Evolutionary conservation across 148 eudicot species (phyloP), one percentile per base, ranked within the genome.

Genomic region (Linanthus parryae): DNA sequence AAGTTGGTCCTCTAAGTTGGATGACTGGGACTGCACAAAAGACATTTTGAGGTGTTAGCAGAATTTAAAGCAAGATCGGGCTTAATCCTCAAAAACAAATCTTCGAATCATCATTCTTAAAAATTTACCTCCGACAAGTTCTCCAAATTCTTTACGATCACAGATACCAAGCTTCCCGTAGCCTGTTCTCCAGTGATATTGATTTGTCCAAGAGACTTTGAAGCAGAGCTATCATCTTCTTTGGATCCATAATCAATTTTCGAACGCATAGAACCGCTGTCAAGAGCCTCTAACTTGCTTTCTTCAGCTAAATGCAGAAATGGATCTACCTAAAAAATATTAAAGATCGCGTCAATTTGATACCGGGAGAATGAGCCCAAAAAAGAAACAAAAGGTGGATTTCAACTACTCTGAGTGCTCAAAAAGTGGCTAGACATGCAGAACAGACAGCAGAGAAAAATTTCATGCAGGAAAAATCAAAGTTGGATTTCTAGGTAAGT

Each of bases 221-320:
- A 52, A 57, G 96, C 96, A 59, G 70, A 73, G 39, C 22, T 56
- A 57, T 92, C 83, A 62, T 92, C 98, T 70, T 92, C 98, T 29
- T 81, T 63, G 6, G 88, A 92, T 50, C 96, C 98, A 67, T 76
- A 86, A 26, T 24, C 40, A 67, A 69, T 68, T 54, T 64, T 56
- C 14, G 67, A 60, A 37, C 67, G 48, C 14, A 54, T 68, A 23
- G 73, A 38, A 22, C 44, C 74, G 28, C 49, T 52, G 49, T 74
- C 68, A 52, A 55, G 65, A 48, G 82, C 76, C 55, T 85, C 81
- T 63, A 92, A 60, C 70, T 92, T 92, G 80, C 83, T 78, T 48
- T 92, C 95, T 35, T 88, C 96, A 42, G 81, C 79, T 79, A 92
- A 65, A 54, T 65, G 64, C 45, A 92, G 44, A 67, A 76, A 87